These are phyloP conservation scores for Avena insularis DNA, from an alignment of 176 grass and related monocot genomes.

Conservation along the genomic window DNA sequence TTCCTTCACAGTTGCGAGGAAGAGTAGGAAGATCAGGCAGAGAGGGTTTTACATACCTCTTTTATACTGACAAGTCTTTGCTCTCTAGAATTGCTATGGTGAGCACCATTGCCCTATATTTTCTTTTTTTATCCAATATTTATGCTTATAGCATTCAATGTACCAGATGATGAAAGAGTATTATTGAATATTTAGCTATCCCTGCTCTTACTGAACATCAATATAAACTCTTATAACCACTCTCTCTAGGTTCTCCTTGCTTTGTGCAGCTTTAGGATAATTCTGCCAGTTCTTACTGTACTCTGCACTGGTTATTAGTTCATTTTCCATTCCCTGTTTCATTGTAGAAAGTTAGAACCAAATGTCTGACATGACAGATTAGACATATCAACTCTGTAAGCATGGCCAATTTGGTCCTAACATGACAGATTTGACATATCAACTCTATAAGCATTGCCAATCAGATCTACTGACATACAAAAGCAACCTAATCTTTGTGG, in stretches of 20 bases:
- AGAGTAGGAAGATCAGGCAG: conserved; percentile 92
- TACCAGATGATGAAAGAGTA: conserved; percentile 22
- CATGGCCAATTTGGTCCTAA: not conserved
- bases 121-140: conserved; percentile 38
- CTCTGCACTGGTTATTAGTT: conserved; percentile 12
- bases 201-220: not conserved
- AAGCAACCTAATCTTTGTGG: not conserved
- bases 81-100: conserved; percentile 79
- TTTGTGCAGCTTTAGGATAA: conserved; percentile 29
- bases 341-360: conserved; percentile 22
- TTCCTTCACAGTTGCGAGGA: conserved; percentile 72
- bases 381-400: not conserved
- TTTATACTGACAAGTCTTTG: conserved; percentile 88
- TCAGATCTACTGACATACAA: not conserved
- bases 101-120: conserved; percentile 28
- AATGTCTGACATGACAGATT: not conserved
- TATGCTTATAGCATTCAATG: not conserved
- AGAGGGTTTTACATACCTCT: conserved; percentile 84
- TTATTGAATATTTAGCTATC: conserved; percentile 1
- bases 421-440: too few species aligned
- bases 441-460: not conserved
- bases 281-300: conserved; percentile 7
- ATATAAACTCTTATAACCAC: conserved; percentile 14
- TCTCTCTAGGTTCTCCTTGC: not conserved
- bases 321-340: not conserved